Evolutionary conservation across 352 stramenopile species (phyloP), one percentile per base, ranked within the genome.

Genomic region (Globisporangium heterothallicum): DNA sequence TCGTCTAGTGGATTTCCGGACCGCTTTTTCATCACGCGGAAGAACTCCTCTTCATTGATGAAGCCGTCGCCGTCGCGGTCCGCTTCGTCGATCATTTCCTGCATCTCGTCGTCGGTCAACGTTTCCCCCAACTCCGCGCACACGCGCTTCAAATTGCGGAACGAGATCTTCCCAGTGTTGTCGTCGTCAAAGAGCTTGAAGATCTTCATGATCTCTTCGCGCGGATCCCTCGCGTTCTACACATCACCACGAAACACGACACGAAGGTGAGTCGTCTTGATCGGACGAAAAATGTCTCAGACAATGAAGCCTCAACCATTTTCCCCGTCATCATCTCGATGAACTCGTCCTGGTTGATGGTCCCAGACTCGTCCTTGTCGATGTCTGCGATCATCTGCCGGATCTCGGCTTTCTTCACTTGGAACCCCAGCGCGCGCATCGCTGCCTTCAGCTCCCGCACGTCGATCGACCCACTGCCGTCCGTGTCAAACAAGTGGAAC

Each of bases 171-270:
- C 16, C 92, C 92, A 18, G 92, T 98, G 51, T 88, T 84, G 56
- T 98, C 93, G 49, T 98, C 92, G 62, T 98, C 93, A 59, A 98
- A 98, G n/a, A 98, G 83, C 41, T 81, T 69, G 54, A 98, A 98
- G 53, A 98, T 94, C 72, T 98, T 98, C 42, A 74, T 63, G 58
- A 97, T 95, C 57, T 98, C 91, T 46, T 98, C 92, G 4, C 85
- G 70, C 19, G 86, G 74, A 57, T 98, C 92, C 25, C 91, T 56
- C 21, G 82, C 77, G 57, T 87, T 94, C 76, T 86, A 46, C 3
- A 7, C 18, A 16, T 27, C 27, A 21, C 22, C 46, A 34, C 10
- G 29, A 12, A 6, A 34, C 29, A 34, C 29, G 10, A 12, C 10
- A 6, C 10, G 29, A 12, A 47, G 9, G 35, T 32, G 21, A n/a